Evolutionary conservation across 345 rosid species (phyloP), one percentile per base, ranked within the genome.

Genomic region (Brassica rapa): DNA sequence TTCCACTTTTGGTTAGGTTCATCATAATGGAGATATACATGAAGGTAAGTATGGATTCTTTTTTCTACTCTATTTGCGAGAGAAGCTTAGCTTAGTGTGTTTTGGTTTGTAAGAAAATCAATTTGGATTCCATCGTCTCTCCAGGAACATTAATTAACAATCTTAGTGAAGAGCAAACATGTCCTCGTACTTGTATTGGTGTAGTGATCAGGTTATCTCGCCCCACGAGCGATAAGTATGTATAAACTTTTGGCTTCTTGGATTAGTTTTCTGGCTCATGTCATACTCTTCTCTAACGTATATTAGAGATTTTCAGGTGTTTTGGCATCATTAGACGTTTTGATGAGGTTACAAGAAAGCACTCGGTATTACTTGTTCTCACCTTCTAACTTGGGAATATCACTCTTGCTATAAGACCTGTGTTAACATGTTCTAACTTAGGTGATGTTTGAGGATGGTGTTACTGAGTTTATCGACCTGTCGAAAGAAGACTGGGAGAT

Each of bases 391-490:
- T 33, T 51, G 21, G 56, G n/a, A 0, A 30, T 32, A 16, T n/a
- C 23, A 12, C 56, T 23, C 7, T 53, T 43, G 41, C 4, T 3
- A 1, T 23, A 32, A 43, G 23, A 53, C 32, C 41, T 43, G 9
- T 51, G 66, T 12, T 66, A 1, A 80, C 51, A 70, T 14, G 1
- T 25, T 21, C n/a, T n/a, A 61, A n/a, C 46, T 71, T 33, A 95
- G 98, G 79, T 93, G 77, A 79, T 95, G 94, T 88, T 91, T 74
- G 99, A 95, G 71, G 94, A 90, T 80, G 98, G 98, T 69, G 68
- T n/a, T 11, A 75, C 82, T 0, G 89, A 89, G 83, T 86, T 87
- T 81, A 74, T 91, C 16, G 98, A 96, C 80, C 83, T 96, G 94
- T 83, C 93, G 1, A 87, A 82, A 79, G 92, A 86, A 77, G 90